Percentiles rank a stretch among this genome's conserved stretches.
phyloP scores from a whole-genome alignment of 225 moss, liverwort and hornwort species.

The Physcomitrellopsis africana region DNA sequence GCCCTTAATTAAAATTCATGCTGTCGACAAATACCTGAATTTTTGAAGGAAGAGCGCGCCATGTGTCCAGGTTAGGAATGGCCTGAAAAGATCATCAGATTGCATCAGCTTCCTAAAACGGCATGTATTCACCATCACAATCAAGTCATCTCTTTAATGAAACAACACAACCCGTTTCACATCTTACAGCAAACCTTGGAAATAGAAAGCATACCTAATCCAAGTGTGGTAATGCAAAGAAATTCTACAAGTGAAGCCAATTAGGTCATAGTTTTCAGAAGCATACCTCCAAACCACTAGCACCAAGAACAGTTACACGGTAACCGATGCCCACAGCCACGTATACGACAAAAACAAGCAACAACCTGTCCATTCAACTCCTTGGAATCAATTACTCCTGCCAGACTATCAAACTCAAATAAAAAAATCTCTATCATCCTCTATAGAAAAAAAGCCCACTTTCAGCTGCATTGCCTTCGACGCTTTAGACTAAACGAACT shows the following conservation, averaged over 20 bases:
- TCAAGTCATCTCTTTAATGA: neutral
- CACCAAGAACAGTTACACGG: constrained; percentile 74
- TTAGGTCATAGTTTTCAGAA: neutral
- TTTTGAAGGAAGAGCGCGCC: constrained; percentile 68
- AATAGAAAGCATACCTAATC: neutral
- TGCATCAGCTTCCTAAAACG: constrained; percentile 8
- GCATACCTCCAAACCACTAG: constrained; percentile 70
- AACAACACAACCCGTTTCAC: neutral
- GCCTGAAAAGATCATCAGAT: constrained; percentile 40
- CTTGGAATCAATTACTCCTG: neutral
- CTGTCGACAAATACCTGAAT: constrained; percentile 49
- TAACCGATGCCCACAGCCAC: constrained; percentile 79
- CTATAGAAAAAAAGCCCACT: neutral
- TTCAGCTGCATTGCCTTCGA: neutral
- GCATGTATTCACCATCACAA: neutral
- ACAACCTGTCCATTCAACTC: constrained; percentile 43
- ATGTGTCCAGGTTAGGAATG: constrained; percentile 76
- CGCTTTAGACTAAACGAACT: neutral
- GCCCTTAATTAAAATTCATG: neutral
- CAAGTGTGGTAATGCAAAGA: neutral
- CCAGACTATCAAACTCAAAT: neutral
- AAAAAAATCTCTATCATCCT: neutral
- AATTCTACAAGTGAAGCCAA: neutral
- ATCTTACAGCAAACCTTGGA: neutral
- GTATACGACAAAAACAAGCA: constrained; percentile 66